Base-by-base conservation (phyloP, 768 basidiomycete genomes). In the Hygrophoropsis aurantiaca region DNA sequence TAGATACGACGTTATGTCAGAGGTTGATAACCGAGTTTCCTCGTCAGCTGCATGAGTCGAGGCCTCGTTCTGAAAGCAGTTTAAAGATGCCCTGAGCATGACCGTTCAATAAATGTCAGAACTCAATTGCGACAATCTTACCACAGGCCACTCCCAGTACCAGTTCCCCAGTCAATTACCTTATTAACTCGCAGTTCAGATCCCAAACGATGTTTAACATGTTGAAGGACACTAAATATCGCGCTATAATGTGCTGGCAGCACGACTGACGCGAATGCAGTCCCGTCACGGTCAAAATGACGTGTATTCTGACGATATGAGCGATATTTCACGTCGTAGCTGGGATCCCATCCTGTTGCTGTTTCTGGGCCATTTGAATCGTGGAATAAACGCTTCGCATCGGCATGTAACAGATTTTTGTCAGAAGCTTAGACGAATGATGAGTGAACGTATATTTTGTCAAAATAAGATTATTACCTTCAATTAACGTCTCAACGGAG, bases 221-320 rank as follows among this genome's bases (percentile, higher is more conserved):
- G 84, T 39, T 78, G 71, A 15, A 94, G 67, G 5, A 94, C 89
- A n/a, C 85, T 72, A 40, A 70, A 75, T 42, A 93, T 86, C 2
- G 84, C 90, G 38, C 90, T 80, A 62, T 88, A 94, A 68, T 93
- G 87, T 3, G 85, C 82, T 1, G 92, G 92, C 53, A 94, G 77
- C n/a, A 84, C 87, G 40, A 94, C 76, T 11, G 88, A 83, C 11
- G 87, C 85, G 61, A 93, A 94, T 4, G 92, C 92, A 20, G 87
- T 83, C 19, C 85, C 90, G 53, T 93, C 88, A 21, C 86, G 76
- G 45, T 78, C 74, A 33, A 71, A 71, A 62, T 88, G 87, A 21
- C 76, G 77, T 47, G 65, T 65, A 27, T 77, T 74, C 58, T 87
- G 84, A 43, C 71, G 67, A 34, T 72, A 68, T 11, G 83, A 84